Conservation (phyloP, 495 filamentous ascomycete genomes). For the Penicillium canariense region DNA sequence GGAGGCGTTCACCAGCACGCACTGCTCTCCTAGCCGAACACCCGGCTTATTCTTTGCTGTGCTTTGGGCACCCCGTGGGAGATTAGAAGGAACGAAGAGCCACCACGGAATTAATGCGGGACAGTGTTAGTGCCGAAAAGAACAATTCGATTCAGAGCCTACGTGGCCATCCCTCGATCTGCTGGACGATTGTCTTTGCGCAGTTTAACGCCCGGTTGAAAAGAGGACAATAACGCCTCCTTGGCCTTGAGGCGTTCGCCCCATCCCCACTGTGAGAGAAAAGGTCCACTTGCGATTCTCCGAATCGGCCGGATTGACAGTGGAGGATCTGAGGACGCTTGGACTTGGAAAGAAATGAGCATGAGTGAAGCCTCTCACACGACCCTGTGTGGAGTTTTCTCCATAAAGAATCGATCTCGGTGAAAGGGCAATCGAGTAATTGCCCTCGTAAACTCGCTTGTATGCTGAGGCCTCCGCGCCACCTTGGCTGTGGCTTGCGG, state of each 20-base stretch:
- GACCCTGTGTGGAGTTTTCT: too few relatives aligned
- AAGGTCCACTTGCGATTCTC: slow-evolving; percentile 1
- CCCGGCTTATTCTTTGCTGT: background rate
- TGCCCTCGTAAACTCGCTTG: too few relatives aligned
- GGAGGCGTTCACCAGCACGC: background rate
- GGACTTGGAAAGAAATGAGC: background rate
- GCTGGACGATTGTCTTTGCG: too few relatives aligned
- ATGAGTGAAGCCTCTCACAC: too few relatives aligned
- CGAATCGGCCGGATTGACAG: slow-evolving; percentile 13
- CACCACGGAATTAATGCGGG: background rate
- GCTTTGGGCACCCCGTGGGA: background rate
- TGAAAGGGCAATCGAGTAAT: too few relatives aligned
- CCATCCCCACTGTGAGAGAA: too few relatives aligned
- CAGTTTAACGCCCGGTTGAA: background rate
- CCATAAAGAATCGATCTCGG: too few relatives aligned
- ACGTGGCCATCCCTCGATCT: too few relatives aligned
- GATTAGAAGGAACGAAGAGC: background rate
- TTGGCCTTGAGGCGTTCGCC: background rate
- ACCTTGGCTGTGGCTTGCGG: background rate
- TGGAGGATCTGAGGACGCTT: slow-evolving; percentile 8
- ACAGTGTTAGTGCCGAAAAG: background rate
- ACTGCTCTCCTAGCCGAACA: too few relatives aligned
- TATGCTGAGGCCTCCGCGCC: too few relatives aligned
- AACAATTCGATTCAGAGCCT: too few relatives aligned
- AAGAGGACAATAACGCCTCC: background rate